These are phyloP conservation scores for Barbatosphaeria neglecta DNA, from an alignment of 495 filamentous ascomycete genomes.

Conservation along the genomic window DNA sequence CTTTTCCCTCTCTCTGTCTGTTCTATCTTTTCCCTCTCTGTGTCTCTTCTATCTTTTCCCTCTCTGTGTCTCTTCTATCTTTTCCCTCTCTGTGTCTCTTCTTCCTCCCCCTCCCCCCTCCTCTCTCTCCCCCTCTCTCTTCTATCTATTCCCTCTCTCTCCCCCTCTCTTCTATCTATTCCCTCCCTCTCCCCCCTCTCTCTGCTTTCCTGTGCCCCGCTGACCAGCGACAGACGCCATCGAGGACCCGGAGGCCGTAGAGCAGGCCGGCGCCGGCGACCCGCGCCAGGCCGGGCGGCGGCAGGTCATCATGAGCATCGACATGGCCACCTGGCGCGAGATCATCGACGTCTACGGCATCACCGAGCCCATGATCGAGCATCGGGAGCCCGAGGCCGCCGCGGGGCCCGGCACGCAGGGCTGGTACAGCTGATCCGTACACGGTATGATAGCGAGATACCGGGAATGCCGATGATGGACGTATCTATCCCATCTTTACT, in stretches of 20 bases:
- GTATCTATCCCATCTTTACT: no score
- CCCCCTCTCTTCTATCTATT: background rate
- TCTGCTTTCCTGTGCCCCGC: background rate
- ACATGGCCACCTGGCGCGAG: conserved; percentile 70
- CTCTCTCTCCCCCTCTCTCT: background rate
- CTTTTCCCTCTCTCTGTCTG: background rate
- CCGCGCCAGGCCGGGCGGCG: conserved; percentile 41
- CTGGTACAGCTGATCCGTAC: conserved; percentile 84
- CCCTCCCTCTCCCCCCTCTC: background rate
- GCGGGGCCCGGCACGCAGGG: conserved; percentile 46
- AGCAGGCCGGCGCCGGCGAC: conserved; percentile 7
- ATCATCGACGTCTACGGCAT: conserved; percentile 65
- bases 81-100: background rate
- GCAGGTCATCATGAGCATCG: conserved; percentile 75
- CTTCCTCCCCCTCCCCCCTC: background rate
- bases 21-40: no score
- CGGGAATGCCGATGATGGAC: no score
- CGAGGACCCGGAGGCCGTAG: conserved; percentile 12
- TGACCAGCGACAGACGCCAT: conserved; percentile 5
- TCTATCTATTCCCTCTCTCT: no score
- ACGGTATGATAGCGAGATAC: no score
- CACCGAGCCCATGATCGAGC: conserved; percentile 67
- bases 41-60: background rate
- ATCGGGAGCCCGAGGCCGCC: conserved; percentile 51
- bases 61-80: background rate